A percentile compares a stretch with the other conserved stretches of the same genome.
These are phyloP conservation scores for Pleurotus salmoneostramineus DNA, from an alignment of 768 basidiomycete genomes.

Conservation along the genomic window DNA sequence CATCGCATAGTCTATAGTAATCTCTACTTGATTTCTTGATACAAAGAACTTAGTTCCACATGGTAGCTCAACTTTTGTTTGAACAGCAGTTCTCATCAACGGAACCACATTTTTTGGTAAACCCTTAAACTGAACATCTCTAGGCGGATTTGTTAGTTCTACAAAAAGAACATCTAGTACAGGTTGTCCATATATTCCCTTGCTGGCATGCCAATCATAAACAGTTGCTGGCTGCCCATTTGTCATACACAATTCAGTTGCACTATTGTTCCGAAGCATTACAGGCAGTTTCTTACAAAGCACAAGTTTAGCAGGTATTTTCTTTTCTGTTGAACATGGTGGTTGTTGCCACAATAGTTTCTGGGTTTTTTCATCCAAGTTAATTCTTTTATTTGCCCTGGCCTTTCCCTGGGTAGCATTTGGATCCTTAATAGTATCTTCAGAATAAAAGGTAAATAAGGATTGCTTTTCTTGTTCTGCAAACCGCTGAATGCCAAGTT, in stretches of 20 bases:
- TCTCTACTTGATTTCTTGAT: slow-evolving; percentile 15
- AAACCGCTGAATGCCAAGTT: slow-evolving; percentile 21
- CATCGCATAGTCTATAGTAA: slow-evolving; percentile 25
- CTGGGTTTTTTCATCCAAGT: neutral
- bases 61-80: slow-evolving; percentile 12
- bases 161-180: slow-evolving; percentile 17
- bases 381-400: neutral
- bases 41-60: slow-evolving; percentile 15
- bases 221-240: slow-evolving; percentile 25
- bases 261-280: slow-evolving; percentile 22
- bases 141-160: slow-evolving; percentile 12
- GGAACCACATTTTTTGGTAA: slow-evolving; percentile 3
- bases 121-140: neutral
- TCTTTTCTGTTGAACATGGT: neutral
- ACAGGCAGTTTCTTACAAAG: slow-evolving; percentile 26
- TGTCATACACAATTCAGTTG: slow-evolving; percentile 26
- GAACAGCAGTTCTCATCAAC: neutral
- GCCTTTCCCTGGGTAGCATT: neutral
- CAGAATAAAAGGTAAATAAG: slow-evolving; percentile 23
- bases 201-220: slow-evolving; percentile 17
- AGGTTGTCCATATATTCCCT: slow-evolving; percentile 10
- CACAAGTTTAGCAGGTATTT: slow-evolving; percentile 2
- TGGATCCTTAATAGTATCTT: slow-evolving; percentile 12
- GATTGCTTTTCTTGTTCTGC: slow-evolving; percentile 22
- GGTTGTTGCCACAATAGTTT: neutral